Base-by-base conservation (phyloP, 345 rosid species). In the Ailanthus altissimus region DNA sequence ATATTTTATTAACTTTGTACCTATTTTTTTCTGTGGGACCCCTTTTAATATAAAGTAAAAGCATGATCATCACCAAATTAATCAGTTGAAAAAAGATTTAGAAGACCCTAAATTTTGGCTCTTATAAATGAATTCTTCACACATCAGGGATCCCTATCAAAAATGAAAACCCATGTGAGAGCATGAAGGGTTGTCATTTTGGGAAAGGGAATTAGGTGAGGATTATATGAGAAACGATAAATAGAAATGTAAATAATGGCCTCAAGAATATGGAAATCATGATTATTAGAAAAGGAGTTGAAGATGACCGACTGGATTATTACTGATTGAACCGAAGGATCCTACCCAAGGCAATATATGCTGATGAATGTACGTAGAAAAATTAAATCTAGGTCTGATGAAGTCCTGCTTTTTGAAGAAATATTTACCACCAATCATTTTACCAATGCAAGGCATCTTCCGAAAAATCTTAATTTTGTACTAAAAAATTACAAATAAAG, bases 141-240 rank as follows among this genome's bases (percentile, higher is more conserved):
- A 28, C 3, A 36, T 20, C 26, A 53, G 63, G 64, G 54, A 58
- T 57, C 74, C 54, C 49, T 18, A n/a, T 68, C 63, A 28, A 40
- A 58, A 61, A 43, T 46, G 76, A 16, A 50, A 72, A 53, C 56
- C 50, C 81, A 49, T 40, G 64, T 50, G 56, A 67, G 54, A 14
- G 32, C 63, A 12, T 49, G 56, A 7, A 45, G 67, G 28, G 46
- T 25, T 73, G 62, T 46, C 77, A 42, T 4, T 60, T 75, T 62
- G 63, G 60, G 76, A 49, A 53, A 66, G 75, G 18, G 56, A 49
- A 32, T 32, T 32, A 65, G 49, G 47, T 74, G 78, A 73, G 26
- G 51, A 12, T 21, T 1, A 25, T 56, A 43, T 25, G 15, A 13
- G 25, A 58, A 72, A 57, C 42, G n/a, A 6, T 36, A 63, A 66